Conservation (phyloP, 495 filamentous ascomycete species). For the Aspergillus baeticus region DNA sequence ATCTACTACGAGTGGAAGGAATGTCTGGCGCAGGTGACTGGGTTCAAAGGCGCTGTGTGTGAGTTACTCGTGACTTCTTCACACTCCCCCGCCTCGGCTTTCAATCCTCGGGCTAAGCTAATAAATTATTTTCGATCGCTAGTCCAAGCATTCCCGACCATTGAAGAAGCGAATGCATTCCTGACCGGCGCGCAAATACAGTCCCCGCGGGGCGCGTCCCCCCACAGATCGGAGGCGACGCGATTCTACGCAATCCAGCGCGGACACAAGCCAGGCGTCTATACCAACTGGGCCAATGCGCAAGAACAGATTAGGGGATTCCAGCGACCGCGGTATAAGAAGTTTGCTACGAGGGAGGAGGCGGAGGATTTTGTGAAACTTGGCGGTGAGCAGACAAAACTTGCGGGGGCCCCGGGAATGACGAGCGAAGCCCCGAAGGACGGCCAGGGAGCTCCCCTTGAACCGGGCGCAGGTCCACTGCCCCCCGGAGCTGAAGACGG, state of each 20-base stretch:
- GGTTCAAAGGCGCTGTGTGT: slow-evolving; percentile 85
- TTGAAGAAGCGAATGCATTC: slow-evolving; percentile 76
- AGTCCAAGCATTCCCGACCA: slow-evolving; percentile 83
- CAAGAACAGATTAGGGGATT: slow-evolving; percentile 75
- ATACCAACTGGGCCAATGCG: slow-evolving; percentile 80
- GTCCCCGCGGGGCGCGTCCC: slow-evolving; percentile 15
- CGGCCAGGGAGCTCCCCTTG: slow-evolving; percentile 45
- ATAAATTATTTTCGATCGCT: slow-evolving; percentile 15
- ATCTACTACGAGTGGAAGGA: slow-evolving; percentile 85
- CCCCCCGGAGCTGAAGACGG: slow-evolving; percentile 57
- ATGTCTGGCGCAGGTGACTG: slow-evolving; percentile 76
- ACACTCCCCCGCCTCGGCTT: too few relatives aligned
- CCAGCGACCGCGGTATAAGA: slow-evolving; percentile 76
- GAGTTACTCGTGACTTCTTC: slow-evolving; percentile 34
- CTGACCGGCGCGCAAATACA: slow-evolving; percentile 58
- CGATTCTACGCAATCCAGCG: slow-evolving; percentile 82
- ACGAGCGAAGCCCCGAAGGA: slow-evolving; percentile 30
- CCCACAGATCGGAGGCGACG: slow-evolving; percentile 28
- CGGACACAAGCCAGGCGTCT: slow-evolving; percentile 82
- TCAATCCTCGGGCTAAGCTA: too few relatives aligned
- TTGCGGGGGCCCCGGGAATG: slow-evolving; percentile 29
- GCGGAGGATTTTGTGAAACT: slow-evolving; percentile 70
- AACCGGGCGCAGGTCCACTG: slow-evolving; percentile 54
- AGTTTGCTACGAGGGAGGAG: slow-evolving; percentile 73
- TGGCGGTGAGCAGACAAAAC: slow-evolving; percentile 31